These are phyloP conservation scores for Coelastrella sp. DNA, from an alignment of 139 green algal genomes.

Conservation along the genomic window DNA sequence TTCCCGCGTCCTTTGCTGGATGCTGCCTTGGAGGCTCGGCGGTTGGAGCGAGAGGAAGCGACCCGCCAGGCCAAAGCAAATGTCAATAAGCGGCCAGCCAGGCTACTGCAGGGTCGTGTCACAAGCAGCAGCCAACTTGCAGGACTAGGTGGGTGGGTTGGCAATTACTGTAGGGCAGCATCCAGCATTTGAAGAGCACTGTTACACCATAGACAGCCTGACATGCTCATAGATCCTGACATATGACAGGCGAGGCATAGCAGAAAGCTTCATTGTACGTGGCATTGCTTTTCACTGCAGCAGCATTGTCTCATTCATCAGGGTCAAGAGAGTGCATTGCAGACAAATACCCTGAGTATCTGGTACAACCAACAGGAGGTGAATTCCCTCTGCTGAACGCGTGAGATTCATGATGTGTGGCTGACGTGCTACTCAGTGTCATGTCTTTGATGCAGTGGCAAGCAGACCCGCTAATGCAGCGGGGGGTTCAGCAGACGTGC, in stretches of 20 bases:
- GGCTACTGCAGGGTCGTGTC: neutral
- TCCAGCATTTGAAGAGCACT: neutral
- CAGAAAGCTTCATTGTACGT: too few relatives aligned
- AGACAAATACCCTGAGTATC: too few relatives aligned
- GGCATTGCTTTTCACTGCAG: too few relatives aligned
- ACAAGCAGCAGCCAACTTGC: neutral
- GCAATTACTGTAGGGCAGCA: neutral
- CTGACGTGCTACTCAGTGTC: neutral
- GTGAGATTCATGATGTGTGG: neutral
- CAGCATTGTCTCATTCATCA: too few relatives aligned
- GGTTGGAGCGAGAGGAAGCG: slow-evolving; percentile 53
- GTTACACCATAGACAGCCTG: neutral
- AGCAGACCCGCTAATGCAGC: neutral
- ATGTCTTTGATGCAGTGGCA: too few relatives aligned
- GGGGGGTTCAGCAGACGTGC: neutral
- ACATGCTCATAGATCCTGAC: too few relatives aligned
- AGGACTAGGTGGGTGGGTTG: neutral
- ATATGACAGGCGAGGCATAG: too few relatives aligned
- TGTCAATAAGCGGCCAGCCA: neutral
- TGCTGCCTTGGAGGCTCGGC: slow-evolving; percentile 42
- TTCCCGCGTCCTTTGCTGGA: slow-evolving; percentile 57
- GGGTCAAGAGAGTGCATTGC: too few relatives aligned
- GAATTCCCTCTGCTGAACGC: too few relatives aligned
- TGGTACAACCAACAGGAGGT: too few relatives aligned
- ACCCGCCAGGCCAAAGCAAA: slow-evolving; percentile 39